phyloP scores from a whole-genome alignment of 1,284 basidiomycete species.

The Irpex rosettiformis region DNA sequence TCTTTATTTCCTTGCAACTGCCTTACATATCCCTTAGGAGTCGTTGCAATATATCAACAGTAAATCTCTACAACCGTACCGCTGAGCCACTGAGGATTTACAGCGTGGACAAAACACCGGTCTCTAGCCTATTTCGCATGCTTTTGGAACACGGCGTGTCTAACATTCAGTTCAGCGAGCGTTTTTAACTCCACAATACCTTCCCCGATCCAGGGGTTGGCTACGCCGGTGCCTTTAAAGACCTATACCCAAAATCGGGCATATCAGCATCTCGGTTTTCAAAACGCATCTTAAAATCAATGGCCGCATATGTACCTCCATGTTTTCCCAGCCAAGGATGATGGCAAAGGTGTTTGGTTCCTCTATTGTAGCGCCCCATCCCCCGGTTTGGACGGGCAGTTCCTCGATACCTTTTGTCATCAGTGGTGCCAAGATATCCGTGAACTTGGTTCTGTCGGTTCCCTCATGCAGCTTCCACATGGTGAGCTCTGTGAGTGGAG shows the following conservation, averaged over 20 bases:
- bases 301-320: background rate
- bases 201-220: background rate
- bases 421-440: background rate
- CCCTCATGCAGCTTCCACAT: constrained; percentile 2
- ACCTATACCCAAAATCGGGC: background rate
- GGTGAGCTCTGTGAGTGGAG: constrained; percentile 11
- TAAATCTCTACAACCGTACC: too few species aligned
- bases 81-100: too few species aligned
- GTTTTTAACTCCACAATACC: background rate
- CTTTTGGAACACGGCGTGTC: background rate
- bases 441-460: background rate
- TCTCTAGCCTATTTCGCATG: background rate
- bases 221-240: background rate
- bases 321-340: background rate
- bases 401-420: background rate
- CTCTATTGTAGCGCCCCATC: constrained; percentile 4
- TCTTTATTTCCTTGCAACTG: too few species aligned
- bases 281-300: background rate
- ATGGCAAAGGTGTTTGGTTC: background rate
- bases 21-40: too few species aligned
- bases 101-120: too few species aligned
- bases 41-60: too few species aligned
- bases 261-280: background rate
- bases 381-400: constrained; percentile 1
- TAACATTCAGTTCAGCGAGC: background rate